Base-by-base conservation (phyloP, 495 filamentous ascomycete genomes). In the Aspergillus nanangensis region DNA sequence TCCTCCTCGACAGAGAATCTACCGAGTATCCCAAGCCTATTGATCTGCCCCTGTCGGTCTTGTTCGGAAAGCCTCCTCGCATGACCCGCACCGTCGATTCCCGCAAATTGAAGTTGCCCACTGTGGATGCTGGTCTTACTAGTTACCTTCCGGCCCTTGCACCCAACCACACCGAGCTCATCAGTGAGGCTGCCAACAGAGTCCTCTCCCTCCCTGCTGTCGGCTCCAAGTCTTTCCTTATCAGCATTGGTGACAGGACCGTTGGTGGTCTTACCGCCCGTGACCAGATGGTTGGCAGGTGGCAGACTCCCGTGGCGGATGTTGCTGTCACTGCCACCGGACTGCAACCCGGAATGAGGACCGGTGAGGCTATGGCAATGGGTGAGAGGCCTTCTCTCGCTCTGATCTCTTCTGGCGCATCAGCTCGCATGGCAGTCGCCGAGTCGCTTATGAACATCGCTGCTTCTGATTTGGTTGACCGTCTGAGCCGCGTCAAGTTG, bases 291-390 rank as follows among this genome's bases (percentile, higher is more conserved):
- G 91, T 96, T 51, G 93, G 93, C 8, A 87, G 84, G 23, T 97
- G 90, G 90, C 93, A 98, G 60, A 85, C 84, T n/a, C 93, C 93
- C 11, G 90, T 98, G 8, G 80, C 93, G 4, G 90, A 98, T 58
- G 89, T 93, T 33, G 88, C 89, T 3, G 91, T 98, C 15, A 97
- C 92, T 9, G 82, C 86, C 0, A 88, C 90, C 0, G 84, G 89
- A 1, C 78, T 97, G 50, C 78, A 76, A 23, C 61, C 79, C 14
- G 84, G 83, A 14, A 74, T 85, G 4, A 83, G 76, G 56, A 88
- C 88, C 37, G 93, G 93, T 49, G 93, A 97, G 65, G 89, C 91
- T 7, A 95, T 96, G 88, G 87, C 90, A 0, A 95, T 96, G 83
- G 93, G 93, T 23, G 92, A 97, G 67, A 95, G 87, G 68, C 90